These are phyloP conservation scores for Globisporangium acanthophoron DNA, from an alignment of 352 stramenopile genomes.

Conservation along the genomic window DNA sequence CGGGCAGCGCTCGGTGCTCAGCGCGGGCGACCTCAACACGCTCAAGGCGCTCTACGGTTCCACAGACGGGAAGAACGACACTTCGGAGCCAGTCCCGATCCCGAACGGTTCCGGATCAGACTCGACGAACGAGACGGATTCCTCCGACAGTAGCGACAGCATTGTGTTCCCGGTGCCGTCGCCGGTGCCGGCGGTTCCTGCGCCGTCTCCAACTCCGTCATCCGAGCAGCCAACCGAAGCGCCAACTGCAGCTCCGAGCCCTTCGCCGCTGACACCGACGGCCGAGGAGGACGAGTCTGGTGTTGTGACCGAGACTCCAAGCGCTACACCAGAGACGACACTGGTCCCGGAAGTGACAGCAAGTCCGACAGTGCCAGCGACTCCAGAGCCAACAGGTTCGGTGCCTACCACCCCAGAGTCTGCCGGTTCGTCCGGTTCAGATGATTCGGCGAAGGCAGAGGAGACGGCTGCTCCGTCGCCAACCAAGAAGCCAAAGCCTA, in stretches of 20 bases:
- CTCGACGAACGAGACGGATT: not conserved
- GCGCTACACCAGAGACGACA: not conserved
- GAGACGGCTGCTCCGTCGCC: not conserved
- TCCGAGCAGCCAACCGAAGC: not conserved
- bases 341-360: not conserved
- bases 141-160: not conserved
- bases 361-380: not conserved
- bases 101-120: constrained; percentile 4
- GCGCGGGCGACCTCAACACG: constrained; percentile 53
- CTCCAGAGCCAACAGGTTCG: not conserved
- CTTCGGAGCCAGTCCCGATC: constrained; percentile 25
- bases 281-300: not conserved
- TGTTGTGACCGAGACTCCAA: not conserved
- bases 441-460: not conserved
- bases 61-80: constrained; percentile 22
- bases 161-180: constrained; percentile 12
- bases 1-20: constrained; percentile 47
- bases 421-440: not conserved
- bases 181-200: constrained; percentile 5
- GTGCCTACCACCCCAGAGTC: not conserved
- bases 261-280: not conserved
- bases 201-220: constrained; percentile 1
- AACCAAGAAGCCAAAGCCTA: not conserved
- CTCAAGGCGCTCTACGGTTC: constrained; percentile 58
- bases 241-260: not conserved